Base-by-base conservation (phyloP, 1,284 basidiomycete species). In the Psilocybe mexicana region DNA sequence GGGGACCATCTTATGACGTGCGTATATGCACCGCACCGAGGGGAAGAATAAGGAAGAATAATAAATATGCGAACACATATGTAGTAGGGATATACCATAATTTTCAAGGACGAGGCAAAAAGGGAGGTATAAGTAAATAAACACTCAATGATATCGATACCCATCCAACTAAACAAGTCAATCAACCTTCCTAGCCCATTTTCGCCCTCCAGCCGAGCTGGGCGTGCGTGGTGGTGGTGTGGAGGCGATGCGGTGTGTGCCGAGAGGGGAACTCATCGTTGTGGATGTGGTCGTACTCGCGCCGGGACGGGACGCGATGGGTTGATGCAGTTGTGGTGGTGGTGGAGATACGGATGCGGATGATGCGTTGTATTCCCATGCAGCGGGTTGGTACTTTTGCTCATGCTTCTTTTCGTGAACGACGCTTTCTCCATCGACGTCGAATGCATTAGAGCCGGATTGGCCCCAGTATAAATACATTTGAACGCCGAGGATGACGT, bases 401-500 rank as follows among this genome's bases (percentile, higher is more conserved):
- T 58, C 60, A 3, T 42, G 18, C 40, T 14, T 35, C 30, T 55
- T 30, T 26, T 46, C 35, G 23, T 18, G 11, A 3, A n/a, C 45
- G 44, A 47, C 8, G 26, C 40, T 38, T 35, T 45, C 46, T 52
- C 54, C 30, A 54, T 53, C 6, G 57, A 14, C 11, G 38, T 5
- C 30, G 14, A 12, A 36, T 36, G 12, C 7, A 7, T 12, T 36
- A 12, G 6, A 12, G 35, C 35, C 12, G 6, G 35, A 8, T 40
- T 3, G 14, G 6, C 38, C 38, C 38, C 92, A 93, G 71, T 92
- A 96, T 72, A 83, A 72, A 78, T 86, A 86, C 81, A 97, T 81
- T 75, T 97, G 95, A 5, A 76, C 70, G 0, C 89, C 94, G 18
- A 97, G 74, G 11, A 96, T 79, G 60, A 86, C 64, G 71, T 98